Evolutionary conservation across 345 rosid genomes (phyloP).

Genomic region (Citrus trifoliata): DNA sequence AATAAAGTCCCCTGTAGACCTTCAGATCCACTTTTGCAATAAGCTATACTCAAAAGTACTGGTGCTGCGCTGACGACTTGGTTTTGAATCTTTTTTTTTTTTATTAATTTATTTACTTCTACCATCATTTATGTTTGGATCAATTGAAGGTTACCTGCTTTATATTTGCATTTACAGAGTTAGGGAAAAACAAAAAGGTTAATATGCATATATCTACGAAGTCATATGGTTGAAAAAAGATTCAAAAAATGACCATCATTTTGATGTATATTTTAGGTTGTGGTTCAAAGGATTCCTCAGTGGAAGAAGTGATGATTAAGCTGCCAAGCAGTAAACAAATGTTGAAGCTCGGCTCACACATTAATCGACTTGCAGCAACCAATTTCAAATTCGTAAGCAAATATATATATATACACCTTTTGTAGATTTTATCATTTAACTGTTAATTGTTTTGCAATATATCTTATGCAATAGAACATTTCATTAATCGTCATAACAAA

Average conservation of each 20-base stretch:
- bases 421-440: no score
- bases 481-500: not conserved
- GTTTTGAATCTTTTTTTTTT: not conserved
- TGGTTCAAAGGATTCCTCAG: constrained; percentile 81
- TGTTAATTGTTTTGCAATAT: no score
- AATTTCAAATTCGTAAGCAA: constrained; percentile 1
- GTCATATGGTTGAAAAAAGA: not conserved
- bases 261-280: constrained; percentile 46
- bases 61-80: not conserved
- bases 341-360: not conserved
- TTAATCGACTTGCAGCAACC: not conserved
- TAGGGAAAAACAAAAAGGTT: not conserved
- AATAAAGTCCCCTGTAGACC: not conserved
- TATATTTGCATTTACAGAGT: not conserved
- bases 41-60: not conserved
- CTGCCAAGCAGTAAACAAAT: not conserved
- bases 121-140: not conserved
- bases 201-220: not conserved
- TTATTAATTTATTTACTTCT: no score
- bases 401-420: not conserved
- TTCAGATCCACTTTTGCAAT: not conserved
- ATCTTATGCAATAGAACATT: no score
- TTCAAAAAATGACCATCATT: not conserved
- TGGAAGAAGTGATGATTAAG: constrained; percentile 63
- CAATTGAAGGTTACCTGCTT: not conserved